A percentile compares a stretch with the other conserved stretches of the same genome.
phyloP scores from a whole-genome alignment of 805 yeast genomes.

The Yamadazyma phyllophila region DNA sequence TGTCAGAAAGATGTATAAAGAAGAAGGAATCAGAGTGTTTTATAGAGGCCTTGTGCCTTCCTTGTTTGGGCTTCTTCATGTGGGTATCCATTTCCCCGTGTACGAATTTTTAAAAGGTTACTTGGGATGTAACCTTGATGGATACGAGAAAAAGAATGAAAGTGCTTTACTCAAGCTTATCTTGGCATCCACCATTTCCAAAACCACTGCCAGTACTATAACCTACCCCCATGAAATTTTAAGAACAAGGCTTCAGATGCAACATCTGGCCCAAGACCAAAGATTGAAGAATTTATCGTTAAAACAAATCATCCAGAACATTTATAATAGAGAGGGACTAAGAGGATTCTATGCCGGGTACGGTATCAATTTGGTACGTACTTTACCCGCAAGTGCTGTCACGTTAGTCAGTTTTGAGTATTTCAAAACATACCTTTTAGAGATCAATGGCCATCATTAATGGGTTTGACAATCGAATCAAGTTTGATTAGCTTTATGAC shows the following conservation, averaged over 20 bases:
- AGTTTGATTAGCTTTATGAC: too few species aligned
- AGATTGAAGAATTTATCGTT: slow-evolving; percentile 11
- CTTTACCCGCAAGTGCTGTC: slow-evolving; percentile 95
- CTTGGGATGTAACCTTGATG: slow-evolving; percentile 28
- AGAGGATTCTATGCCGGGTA: slow-evolving; percentile 89
- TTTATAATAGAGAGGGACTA: slow-evolving; percentile 67
- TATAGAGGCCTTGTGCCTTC: slow-evolving; percentile 92
- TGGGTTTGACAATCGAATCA: background rate
- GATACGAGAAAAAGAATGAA: background rate
- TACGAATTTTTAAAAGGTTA: slow-evolving; percentile 76
- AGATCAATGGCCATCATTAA: slow-evolving; percentile 11
- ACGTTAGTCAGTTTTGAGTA: slow-evolving; percentile 91
- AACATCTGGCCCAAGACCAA: slow-evolving; percentile 18
- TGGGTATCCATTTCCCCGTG: slow-evolving; percentile 93
- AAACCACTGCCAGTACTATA: slow-evolving; percentile 81
- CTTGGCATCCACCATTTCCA: slow-evolving; percentile 72
- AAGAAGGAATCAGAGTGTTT: slow-evolving; percentile 79
- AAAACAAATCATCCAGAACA: slow-evolving; percentile 33
- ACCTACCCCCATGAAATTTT: slow-evolving; percentile 96
- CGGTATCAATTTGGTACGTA: slow-evolving; percentile 77
- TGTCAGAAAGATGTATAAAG: slow-evolving; percentile 67
- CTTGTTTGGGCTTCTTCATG: slow-evolving; percentile 84
- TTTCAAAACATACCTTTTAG: slow-evolving; percentile 54
- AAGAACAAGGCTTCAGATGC: slow-evolving; percentile 85
- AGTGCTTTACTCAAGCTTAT: slow-evolving; percentile 18